Base-by-base conservation (phyloP, 371 early-diverging fungal genomes). In the Dinochytrium kinnereticum region DNA sequence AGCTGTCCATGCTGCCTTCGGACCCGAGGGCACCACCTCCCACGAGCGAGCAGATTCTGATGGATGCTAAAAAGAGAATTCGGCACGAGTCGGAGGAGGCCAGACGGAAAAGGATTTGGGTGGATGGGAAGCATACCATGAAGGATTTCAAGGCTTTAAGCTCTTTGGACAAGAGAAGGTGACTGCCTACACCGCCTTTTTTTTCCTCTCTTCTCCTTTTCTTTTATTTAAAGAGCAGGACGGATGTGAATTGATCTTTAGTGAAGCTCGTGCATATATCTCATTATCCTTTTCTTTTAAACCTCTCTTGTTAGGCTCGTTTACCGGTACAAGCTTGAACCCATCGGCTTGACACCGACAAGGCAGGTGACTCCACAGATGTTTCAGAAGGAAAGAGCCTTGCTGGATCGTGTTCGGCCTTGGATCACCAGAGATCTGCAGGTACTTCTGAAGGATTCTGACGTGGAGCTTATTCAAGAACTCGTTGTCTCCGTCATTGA, bases 401-500 rank as follows among this genome's bases (percentile, higher is more conserved):
- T 61, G 3, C 61, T 34, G 36, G 61, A 61, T 7, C 31, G 61
- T 3, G 34, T 61, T 15, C 61, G 61, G 30, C 61, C 61, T 5
- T 61, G 61, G 61, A 61, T 61, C 7, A 33, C 61, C 13, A 3
- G 61, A 7, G 61, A 61, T 26, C 36, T 61, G 28, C 61, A 61
- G 34, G 34, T 61, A 3, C 34, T 61, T 7, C 24, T 61, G 17
- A 61, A 61, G 36, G 61, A 61, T 26, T 61, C 61, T 10, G 61
- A 61, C 36, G 61, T 61, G 37, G 28, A 17, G 7, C 30, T 61
- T 61, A 34, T 61, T 33, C 30, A 61, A 24, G 61, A 61, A 24
- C 61, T 61, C 36, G 61, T 61, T 37, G 36, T 61, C 10, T 61
- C 61, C 7, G 61, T 61, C 17, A 61, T 61, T 7, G 61, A 61